Evolutionary conservation across 805 yeast genomes (phyloP), one percentile per base, ranked within the genome.

Genomic region (Alloascoidea hylecoeti): DNA sequence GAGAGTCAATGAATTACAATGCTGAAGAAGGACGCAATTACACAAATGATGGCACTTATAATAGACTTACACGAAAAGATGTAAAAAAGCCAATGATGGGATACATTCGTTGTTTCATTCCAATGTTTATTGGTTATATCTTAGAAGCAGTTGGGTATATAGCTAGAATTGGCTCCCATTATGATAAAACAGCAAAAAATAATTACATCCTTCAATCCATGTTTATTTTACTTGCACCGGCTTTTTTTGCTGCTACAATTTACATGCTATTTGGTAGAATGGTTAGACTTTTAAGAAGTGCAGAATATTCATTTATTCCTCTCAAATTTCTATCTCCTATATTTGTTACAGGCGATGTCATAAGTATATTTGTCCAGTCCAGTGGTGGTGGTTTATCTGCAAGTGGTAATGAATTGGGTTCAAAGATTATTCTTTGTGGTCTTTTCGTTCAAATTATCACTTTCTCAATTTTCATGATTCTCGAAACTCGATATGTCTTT

Each of bases 391-490:
- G 52, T 3, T 15, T 49, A n/a, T 9, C n/a, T n/a, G 30, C 30
- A 23, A 9, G 13, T n/a, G n/a, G n/a, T 9, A n/a, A 23, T 23
- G 30, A 23, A 9, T 9, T 9, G n/a, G 63, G 60, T 16, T 35
- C 42, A 15, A 33, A 42, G 5, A 28, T 59, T 6, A 45, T 52
- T 17, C 41, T 53, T 13, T 56, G 42, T 13, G 63, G 63, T 17
- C 39, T 60, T 16, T 44, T 47, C 37, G 44, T 60, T 6, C 63
- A 58, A 42, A 41, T 57, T 16, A 44, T 41, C 2, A 51, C 53
- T 35, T 55, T 59, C 39, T 53, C 48, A 3, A 15, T 52, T 16
- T 60, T 60, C 35, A 42, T 52, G 12, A 28, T 46, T 14, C 43
- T 47, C 16, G 48, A 47, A 38, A 14, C 41, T 18, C 6, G 36